Evolutionary conservation across 2,329 filamentous ascomycete species (phyloP), one percentile per base, ranked within the genome.

Genomic region (Tricladium varicosporioides): DNA sequence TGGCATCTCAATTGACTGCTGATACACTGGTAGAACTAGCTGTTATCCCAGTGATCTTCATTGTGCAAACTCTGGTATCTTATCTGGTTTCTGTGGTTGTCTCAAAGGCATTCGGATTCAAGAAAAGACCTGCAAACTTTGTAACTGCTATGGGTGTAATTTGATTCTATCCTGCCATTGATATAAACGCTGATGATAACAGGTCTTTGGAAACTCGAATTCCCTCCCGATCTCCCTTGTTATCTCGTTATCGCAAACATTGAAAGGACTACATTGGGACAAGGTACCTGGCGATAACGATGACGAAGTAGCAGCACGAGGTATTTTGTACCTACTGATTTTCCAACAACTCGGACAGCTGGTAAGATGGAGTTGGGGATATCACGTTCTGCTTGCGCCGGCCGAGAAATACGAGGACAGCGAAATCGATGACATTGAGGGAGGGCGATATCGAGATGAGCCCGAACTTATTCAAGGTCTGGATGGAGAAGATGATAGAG

Each of bases 341-440:
- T 99, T 99, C 76, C 94, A 99, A 75, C 94, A 99, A 72, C 83
- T 99, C 2, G 94, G 94, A 18, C 94, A 99, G 74, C 78, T 97
- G 22, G 87, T 99, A 16, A 85, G 94, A 58, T 99, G 94, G 94
- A 97, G 91, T 61, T 99, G 94, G 94, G 94, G 94, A 10, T 97
- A 96, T 73, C 92, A 96, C 67, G 87, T 97, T 40, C 79, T 99
- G 15, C 79, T 99, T n/a, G 92, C 92, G 15, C 91, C 93, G 15
- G 88, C 91, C 63, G 85, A 87, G 49, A 83, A 82, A 60, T 91
- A 90, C 67, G 77, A 81, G 11, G 86, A 59, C 84, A 58, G 36
- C 54, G 63, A 67, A 18, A 57, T 46, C n/a, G 63, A 57, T 0
- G 65, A 69, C 22, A 64, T 69, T 40, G 68, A 71, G 51, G 67